Evolutionary conservation across 164 flowering plant species (phyloP).

Genomic region (Vitis vinifera): ASM3070453v1 NC_081812.1:11085501-11086000

Average conservation of each 20-base stretch:
- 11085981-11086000: constrained; percentile 4
- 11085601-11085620: constrained; percentile 5
- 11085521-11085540: constrained; percentile 1
- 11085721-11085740: constrained; percentile 90
- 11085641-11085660: constrained; percentile 16
- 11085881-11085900: constrained; percentile 13
- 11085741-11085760: constrained; percentile 31
- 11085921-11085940: constrained; percentile 13
- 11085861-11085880: constrained; percentile 21
- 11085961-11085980: constrained; percentile 5
- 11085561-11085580: constrained; percentile 11
- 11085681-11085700: constrained; percentile 25
- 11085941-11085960: constrained; percentile 6
- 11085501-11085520: constrained; percentile 9
- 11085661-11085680: constrained; percentile 20
- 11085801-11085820: constrained; percentile 17
- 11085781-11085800: constrained; percentile 19
- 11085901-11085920: constrained; percentile 15
- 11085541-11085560: constrained; percentile 15
- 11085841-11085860: constrained; percentile 9
- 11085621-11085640: constrained; percentile 21
- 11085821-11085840: constrained; percentile 16
- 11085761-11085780: constrained; percentile 23
- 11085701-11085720: constrained; percentile 84
- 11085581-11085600: constrained; percentile 25